Conservation (phyloP, 169 alveolate species). For the Eimeria falciformis region DNA sequence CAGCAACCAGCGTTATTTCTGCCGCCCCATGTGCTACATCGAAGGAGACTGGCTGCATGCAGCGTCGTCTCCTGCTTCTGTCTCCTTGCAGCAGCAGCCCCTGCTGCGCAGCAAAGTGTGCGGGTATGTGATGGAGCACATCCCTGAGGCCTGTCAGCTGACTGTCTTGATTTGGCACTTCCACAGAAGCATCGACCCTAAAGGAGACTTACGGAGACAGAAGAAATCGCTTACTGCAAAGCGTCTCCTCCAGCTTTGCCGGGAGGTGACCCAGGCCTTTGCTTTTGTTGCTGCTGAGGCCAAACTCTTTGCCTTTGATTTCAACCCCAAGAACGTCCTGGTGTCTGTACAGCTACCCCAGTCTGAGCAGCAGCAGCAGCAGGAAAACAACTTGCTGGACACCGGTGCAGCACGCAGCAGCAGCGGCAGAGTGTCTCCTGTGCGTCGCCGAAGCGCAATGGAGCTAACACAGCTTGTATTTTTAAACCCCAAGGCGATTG, state of each 20-base stretch:
- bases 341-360: constrained; percentile 40
- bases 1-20: constrained; percentile 39
- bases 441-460: neutral
- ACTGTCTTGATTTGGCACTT: constrained; percentile 64
- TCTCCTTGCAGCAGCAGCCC: constrained; percentile 23
- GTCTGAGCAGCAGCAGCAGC: constrained; percentile 34
- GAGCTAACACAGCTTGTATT: constrained; percentile 48
- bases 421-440: neutral
- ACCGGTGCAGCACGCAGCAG: neutral
- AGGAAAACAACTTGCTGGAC: neutral
- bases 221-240: neutral
- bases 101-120: constrained; percentile 29
- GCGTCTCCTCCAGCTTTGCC: constrained; percentile 26
- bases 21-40: constrained; percentile 61
- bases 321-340: constrained; percentile 72
- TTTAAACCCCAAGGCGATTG: neutral
- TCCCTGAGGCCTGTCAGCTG: constrained; percentile 71
- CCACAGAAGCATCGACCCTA: constrained; percentile 45
- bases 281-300: constrained; percentile 55
- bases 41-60: constrained; percentile 70
- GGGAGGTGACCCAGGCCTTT: constrained; percentile 16
- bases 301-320: constrained; percentile 51
- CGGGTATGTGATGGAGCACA: constrained; percentile 62
- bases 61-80: neutral
- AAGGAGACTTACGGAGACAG: neutral